Evolutionary conservation across 2,329 filamentous ascomycete genomes (phyloP).

Genomic region (Xylaria hypoxylon): DNA sequence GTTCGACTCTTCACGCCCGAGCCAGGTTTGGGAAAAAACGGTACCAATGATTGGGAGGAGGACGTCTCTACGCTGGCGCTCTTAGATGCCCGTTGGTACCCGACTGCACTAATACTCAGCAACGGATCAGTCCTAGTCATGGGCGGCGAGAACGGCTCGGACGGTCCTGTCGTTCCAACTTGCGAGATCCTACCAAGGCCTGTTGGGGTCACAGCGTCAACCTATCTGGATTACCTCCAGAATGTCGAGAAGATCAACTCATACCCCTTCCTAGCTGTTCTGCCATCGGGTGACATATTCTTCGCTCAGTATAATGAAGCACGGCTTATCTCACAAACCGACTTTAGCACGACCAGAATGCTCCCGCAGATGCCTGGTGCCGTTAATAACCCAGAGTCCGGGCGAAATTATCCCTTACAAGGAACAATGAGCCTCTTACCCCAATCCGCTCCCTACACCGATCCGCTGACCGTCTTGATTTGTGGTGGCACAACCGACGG

Average conservation of each 20-base stretch:
- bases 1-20: slow-evolving; percentile 68
- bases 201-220: slow-evolving; percentile 52
- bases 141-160: slow-evolving; percentile 65
- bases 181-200: slow-evolving; percentile 65
- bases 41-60: slow-evolving; percentile 67
- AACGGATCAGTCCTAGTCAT: slow-evolving; percentile 68
- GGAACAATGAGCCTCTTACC: slow-evolving; percentile 66
- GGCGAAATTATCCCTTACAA: slow-evolving; percentile 68
- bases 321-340: slow-evolving; percentile 63
- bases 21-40: slow-evolving; percentile 59
- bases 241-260: slow-evolving; percentile 69
- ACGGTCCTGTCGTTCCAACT: slow-evolving; percentile 61
- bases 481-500: slow-evolving; percentile 66
- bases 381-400: slow-evolving; percentile 63
- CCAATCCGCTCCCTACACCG: slow-evolving; percentile 63
- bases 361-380: slow-evolving; percentile 67
- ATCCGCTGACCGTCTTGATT: slow-evolving; percentile 63
- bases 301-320: slow-evolving; percentile 71
- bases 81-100: slow-evolving; percentile 66
- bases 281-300: slow-evolving; percentile 66
- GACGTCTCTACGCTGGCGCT: slow-evolving; percentile 60
- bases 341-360: slow-evolving; percentile 60
- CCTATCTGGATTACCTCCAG: slow-evolving; percentile 64
- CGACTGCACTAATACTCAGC: slow-evolving; percentile 63
- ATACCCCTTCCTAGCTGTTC: slow-evolving; percentile 67